Evolutionary conservation across 1,139 yeast species (phyloP).

Genomic region (Blastobotrys raffinosifermentans): DNA sequence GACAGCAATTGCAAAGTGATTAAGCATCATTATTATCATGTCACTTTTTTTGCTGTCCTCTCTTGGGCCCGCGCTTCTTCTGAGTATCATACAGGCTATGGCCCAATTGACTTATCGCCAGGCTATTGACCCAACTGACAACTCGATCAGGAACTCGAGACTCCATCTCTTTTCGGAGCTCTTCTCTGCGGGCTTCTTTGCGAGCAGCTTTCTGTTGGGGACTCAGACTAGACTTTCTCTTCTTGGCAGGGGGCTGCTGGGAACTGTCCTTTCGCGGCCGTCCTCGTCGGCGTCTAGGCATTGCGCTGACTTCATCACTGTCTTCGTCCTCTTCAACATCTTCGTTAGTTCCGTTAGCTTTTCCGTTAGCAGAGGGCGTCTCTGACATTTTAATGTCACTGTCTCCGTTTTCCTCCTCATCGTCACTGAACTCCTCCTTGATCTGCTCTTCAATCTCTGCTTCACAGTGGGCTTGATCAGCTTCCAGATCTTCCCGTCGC

Average conservation of each 20-base stretch:
- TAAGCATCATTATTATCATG: too few species aligned
- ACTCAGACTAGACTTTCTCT: constrained; percentile 5
- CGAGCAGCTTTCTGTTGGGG: constrained; percentile 6
- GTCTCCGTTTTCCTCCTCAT: constrained; percentile 12
- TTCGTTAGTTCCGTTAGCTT: too few species aligned
- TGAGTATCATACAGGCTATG: constrained; percentile 24
- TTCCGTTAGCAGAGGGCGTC: too few species aligned
- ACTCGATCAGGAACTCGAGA: constrained; percentile 20
- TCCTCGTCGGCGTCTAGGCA: constrained; percentile 20
- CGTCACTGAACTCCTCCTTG: constrained; percentile 14
- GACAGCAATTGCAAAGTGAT: too few species aligned
- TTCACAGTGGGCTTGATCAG: constrained; percentile 27
- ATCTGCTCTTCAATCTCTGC: constrained; percentile 21
- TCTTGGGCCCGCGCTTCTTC: constrained; percentile 12
- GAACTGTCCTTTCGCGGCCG: constrained; percentile 4
- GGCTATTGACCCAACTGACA: constrained; percentile 26
- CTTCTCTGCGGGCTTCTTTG: constrained; percentile 27
- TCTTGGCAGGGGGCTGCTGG: constrained; percentile 4
- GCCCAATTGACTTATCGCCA: constrained; percentile 25
- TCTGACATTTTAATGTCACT: too few species aligned
- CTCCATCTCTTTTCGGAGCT: constrained; percentile 17
- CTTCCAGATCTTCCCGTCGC: constrained; percentile 43
- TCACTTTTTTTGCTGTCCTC: constrained; percentile 5
- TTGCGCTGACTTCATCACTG: constrained; percentile 30
- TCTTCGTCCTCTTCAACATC: constrained; percentile 22